phyloP scores from a whole-genome alignment of 352 stramenopile genomes.

The Blastocystis sp. region DNA sequence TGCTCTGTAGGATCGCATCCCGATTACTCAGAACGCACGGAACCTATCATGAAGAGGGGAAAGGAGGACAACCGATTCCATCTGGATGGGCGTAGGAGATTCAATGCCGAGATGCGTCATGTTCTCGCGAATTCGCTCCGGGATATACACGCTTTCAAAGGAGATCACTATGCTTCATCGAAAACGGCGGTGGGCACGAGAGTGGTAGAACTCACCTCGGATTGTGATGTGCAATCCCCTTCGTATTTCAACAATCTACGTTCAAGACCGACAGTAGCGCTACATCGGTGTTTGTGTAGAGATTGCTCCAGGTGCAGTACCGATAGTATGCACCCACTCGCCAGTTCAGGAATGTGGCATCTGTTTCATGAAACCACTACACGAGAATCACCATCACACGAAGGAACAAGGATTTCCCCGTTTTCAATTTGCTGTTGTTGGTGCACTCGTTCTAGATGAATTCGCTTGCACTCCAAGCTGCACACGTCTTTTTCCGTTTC shows the following conservation, averaged over 20 bases:
- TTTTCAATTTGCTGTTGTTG: not conserved
- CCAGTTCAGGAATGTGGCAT: conserved; percentile 29
- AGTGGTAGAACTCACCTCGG: conserved; percentile 57
- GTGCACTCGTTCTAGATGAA: not conserved
- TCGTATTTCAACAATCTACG: conserved; percentile 57
- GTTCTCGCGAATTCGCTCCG: not conserved
- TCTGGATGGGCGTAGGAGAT: conserved; percentile 59
- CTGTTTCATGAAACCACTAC: not conserved
- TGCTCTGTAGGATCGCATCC: conserved; percentile 38
- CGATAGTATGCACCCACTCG: conserved; percentile 53
- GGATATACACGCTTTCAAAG: conserved; percentile 23
- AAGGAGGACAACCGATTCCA: conserved; percentile 28
- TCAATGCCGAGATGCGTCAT: not conserved
- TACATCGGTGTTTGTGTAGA: conserved; percentile 50
- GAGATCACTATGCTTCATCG: conserved; percentile 16
- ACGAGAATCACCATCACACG: conserved; percentile 30
- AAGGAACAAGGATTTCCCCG: not conserved
- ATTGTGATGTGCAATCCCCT: conserved; percentile 48
- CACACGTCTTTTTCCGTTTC: conserved; percentile 81
- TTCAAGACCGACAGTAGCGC: not conserved
- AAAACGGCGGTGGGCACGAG: not conserved
- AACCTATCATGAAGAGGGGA: not conserved
- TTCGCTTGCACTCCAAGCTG: conserved; percentile 76
- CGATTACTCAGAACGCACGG: conserved; percentile 63
- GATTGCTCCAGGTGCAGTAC: conserved; percentile 23